These are phyloP conservation scores for Phytophthora megakarya DNA, from an alignment of 352 stramenopile genomes.

Conservation along the genomic window DNA sequence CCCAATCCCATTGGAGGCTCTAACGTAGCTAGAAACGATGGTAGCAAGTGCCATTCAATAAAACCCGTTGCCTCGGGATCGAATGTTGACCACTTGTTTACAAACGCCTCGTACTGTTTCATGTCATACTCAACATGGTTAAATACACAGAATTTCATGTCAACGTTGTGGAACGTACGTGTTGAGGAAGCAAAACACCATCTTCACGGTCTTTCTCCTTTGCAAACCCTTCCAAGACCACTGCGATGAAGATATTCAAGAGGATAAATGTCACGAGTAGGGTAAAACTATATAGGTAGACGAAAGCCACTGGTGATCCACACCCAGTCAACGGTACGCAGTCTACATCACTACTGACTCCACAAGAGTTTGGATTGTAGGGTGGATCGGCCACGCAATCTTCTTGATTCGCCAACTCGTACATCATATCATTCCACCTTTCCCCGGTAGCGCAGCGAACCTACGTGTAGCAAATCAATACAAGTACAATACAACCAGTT, in stretches of 20 bases:
- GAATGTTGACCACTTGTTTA: conserved; percentile 70
- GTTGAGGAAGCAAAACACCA: conserved; percentile 53
- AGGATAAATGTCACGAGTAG: conserved; percentile 90
- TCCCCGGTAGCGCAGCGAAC: conserved; percentile 92
- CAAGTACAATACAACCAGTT: too few species aligned
- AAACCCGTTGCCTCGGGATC: conserved; percentile 87
- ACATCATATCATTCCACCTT: conserved; percentile 93
- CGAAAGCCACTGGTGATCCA: conserved; percentile 60
- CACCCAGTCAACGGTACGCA: conserved; percentile 78
- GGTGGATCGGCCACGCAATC: conserved; percentile 49
- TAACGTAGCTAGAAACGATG: conserved; percentile 66
- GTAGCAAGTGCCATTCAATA: conserved; percentile 70
- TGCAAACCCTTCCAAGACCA: conserved; percentile 92
- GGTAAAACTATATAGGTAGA: conserved; percentile 90
- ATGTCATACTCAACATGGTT: not conserved
- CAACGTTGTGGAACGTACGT: conserved; percentile 37
- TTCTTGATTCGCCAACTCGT: conserved; percentile 70
- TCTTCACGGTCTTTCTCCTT: conserved; percentile 74
- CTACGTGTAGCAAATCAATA: conserved; percentile 49
- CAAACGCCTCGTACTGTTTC: conserved; percentile 86
- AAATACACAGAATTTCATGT: not conserved
- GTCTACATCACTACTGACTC: conserved; percentile 48
- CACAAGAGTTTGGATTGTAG: conserved; percentile 63
- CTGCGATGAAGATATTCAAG: conserved; percentile 92
- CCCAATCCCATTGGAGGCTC: conserved; percentile 75